Evolutionary conservation across 2,329 filamentous ascomycete species (phyloP).

Genomic region (Penicillium griseofulvum): DNA sequence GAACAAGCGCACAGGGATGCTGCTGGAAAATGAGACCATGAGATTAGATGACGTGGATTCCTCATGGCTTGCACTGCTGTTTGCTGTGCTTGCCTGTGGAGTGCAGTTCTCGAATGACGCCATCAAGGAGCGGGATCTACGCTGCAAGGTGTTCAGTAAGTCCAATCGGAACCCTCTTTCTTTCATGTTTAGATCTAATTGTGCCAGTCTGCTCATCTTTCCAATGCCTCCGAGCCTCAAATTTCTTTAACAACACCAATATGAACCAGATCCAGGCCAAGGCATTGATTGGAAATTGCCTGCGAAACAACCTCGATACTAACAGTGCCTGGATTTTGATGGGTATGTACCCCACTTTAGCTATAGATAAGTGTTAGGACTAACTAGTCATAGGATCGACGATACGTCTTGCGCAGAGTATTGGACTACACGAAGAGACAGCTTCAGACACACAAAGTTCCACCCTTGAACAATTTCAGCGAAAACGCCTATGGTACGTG

Average conservation of each 20-base stretch:
- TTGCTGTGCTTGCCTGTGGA: constrained; percentile 24
- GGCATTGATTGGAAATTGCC: constrained; percentile 23
- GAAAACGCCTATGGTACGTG: not conserved
- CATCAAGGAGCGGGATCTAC: constrained; percentile 21
- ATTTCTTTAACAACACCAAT: constrained; percentile 25
- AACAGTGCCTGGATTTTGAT: constrained; percentile 28
- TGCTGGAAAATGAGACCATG: not conserved
- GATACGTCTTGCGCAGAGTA: constrained; percentile 25
- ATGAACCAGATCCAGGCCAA: constrained; percentile 25
- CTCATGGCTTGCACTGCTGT: constrained; percentile 24
- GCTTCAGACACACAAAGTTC: constrained; percentile 1
- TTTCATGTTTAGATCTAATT: not conserved
- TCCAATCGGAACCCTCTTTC: not conserved
- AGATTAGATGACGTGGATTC: constrained; percentile 3
- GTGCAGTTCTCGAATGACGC: constrained; percentile 26
- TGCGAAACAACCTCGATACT: constrained; percentile 23
- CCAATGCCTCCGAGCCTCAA: constrained; percentile 24
- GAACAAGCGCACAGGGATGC: constrained; percentile 5
- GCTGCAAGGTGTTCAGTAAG: constrained; percentile 25
- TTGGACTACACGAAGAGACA: constrained; percentile 22
- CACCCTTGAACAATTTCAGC: not conserved
- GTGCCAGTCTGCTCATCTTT: constrained; percentile 24
- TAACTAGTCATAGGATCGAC: constrained; percentile 14
- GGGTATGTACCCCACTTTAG: constrained; percentile 7
- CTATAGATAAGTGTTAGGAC: not conserved